A percentile compares a stretch with the other conserved stretches of the same genome.
Conservation (phyloP, 805 yeast genomes). For the Jamesozyma rosinii region DNA sequence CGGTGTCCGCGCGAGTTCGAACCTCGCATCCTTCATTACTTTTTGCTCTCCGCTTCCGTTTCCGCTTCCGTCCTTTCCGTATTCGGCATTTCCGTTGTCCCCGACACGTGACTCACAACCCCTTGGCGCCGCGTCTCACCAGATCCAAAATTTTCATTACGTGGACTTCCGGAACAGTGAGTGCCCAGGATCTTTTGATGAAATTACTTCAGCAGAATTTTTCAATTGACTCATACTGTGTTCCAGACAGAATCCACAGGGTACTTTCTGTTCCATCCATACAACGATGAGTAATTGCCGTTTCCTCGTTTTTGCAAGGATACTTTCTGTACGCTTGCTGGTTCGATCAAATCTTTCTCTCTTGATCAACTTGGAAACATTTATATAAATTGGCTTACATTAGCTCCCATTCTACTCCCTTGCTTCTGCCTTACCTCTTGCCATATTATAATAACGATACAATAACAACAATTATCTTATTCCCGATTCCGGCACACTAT, state of each 20-base stretch:
- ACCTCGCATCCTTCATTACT: slow-evolving; percentile 34
- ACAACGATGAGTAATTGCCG: neutral
- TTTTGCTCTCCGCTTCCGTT: too few relatives aligned
- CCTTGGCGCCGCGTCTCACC: too few relatives aligned
- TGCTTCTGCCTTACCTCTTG: neutral
- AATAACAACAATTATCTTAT: neutral
- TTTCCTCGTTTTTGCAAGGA: neutral
- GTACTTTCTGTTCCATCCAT: neutral
- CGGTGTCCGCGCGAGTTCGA: slow-evolving; percentile 37
- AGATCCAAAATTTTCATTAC: neutral
- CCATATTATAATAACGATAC: neutral
- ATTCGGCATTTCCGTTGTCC: too few relatives aligned
- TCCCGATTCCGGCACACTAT: neutral
- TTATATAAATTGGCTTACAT: neutral
- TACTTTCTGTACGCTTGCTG: too few relatives aligned
- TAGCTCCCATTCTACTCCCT: neutral
- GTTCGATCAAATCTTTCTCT: neutral
- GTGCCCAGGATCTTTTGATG: neutral
- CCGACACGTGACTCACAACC: too few relatives aligned
- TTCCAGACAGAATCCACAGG: neutral
- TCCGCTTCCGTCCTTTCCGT: too few relatives aligned
- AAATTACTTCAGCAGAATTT: neutral
- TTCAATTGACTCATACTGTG: neutral
- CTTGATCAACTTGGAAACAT: neutral
- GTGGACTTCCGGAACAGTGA: neutral